Conservation (phyloP, 495 filamentous ascomycete species). For the Symbiotaphrina buchneri region DNA sequence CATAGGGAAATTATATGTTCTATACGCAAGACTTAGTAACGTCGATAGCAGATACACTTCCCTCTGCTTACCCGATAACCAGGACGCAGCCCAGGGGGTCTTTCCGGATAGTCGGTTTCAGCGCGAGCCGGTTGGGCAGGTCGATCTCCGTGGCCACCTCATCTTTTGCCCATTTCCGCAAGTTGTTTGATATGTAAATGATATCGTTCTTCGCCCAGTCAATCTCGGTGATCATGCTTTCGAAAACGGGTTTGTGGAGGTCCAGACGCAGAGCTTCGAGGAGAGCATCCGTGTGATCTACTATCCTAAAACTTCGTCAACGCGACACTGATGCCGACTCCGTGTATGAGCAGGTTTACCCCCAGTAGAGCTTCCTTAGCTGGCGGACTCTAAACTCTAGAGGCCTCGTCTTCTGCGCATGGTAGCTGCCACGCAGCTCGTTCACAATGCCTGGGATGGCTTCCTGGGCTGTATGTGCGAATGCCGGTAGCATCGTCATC, state of each 20-base stretch:
- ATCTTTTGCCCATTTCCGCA: conserved; percentile 65
- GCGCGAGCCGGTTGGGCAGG: conserved; percentile 28
- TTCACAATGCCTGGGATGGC: conserved; percentile 35
- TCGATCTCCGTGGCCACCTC: conserved; percentile 51
- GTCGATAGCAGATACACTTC: too few species aligned
- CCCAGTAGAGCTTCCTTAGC: conserved; percentile 89
- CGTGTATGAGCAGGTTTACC: conserved; percentile 17
- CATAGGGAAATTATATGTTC: conserved; percentile 79
- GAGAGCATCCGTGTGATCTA: conserved; percentile 49
- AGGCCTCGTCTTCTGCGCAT: conserved; percentile 56
- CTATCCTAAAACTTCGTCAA: conserved; percentile 21
- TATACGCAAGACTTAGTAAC: conserved; percentile 12
- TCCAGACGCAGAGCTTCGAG: conserved; percentile 50
- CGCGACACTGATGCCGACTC: background rate
- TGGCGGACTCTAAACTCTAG: conserved; percentile 64
- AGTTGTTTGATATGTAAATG: conserved; percentile 45
- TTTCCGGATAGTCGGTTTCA: conserved; percentile 62
- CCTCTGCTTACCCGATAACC: conserved; percentile 50
- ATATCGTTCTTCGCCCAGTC: conserved; percentile 59
- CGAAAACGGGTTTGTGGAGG: conserved; percentile 47
- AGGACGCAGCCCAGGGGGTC: conserved; percentile 70
- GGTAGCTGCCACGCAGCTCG: conserved; percentile 37
- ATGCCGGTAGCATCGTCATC: conserved; percentile 14
- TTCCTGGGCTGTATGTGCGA: conserved; percentile 44
- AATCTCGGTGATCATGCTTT: conserved; percentile 46